A percentile compares a stretch with the other conserved stretches of the same genome.
Conservation (phyloP, 108 stramenopile genomes). For the Parietichytrium sp. region DNA sequence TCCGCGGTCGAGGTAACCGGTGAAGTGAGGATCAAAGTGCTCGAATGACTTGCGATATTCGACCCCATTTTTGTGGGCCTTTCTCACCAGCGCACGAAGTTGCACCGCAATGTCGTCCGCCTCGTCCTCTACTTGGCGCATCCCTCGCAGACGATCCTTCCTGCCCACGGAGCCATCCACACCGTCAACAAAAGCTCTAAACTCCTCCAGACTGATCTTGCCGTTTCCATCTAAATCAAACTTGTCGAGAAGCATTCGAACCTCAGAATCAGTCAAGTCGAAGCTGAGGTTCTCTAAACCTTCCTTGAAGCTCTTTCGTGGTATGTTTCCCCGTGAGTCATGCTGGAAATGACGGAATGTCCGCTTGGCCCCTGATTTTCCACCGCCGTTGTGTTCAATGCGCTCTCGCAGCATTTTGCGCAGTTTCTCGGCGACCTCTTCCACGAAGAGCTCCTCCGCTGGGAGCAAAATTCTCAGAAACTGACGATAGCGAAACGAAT, state of each 20-base stretch:
- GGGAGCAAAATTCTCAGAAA: not conserved
- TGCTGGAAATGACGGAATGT: constrained; percentile 3
- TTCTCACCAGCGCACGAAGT: constrained; percentile 2
- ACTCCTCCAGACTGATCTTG: constrained; percentile 39
- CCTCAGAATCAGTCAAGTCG: not conserved
- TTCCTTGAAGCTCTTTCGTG: not conserved
- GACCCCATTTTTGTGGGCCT: not conserved
- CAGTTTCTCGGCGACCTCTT: constrained; percentile 19
- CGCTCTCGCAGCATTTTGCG: not conserved
- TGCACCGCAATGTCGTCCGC: not conserved
- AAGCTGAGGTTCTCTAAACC: not conserved
- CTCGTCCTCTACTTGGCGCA: not conserved
- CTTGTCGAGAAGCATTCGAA: constrained; percentile 39
- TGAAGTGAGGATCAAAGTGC: constrained; percentile 37
- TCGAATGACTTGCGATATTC: constrained; percentile 34
- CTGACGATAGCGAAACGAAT: not conserved
- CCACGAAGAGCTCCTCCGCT: not conserved
- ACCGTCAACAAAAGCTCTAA: constrained; percentile 32
- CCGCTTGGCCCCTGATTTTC: not conserved
- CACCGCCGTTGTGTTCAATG: not conserved
- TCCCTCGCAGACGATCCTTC: not conserved
- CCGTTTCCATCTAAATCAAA: constrained; percentile 47
- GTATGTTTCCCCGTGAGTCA: not conserved
- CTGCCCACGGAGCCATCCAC: not conserved
- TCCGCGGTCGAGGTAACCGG: not conserved